A percentile compares a stretch with the other conserved stretches of the same genome.
phyloP scores from a whole-genome alignment of 2,329 filamentous ascomycete species.

The Domatiomyces globalis region DNA sequence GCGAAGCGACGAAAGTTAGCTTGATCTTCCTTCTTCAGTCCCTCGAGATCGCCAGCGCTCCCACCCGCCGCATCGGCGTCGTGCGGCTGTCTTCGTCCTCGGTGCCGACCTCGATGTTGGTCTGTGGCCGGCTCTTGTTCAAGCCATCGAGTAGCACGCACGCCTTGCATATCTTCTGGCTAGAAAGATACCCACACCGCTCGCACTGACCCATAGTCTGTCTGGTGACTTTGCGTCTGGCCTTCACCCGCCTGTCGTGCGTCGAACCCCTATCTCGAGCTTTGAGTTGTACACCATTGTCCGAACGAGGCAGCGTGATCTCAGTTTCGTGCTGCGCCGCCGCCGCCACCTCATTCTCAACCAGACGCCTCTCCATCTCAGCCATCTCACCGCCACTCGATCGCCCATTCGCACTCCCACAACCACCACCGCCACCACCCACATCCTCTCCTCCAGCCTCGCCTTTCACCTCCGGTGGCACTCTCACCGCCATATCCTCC shows the following conservation, averaged over 20 bases:
- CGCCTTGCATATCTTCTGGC: conserved; percentile 84
- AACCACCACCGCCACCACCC: conserved; percentile 46
- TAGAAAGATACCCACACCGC: conserved; percentile 88
- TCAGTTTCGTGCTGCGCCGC: conserved; percentile 47
- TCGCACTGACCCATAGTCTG: conserved; percentile 72
- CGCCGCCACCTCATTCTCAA: conserved; percentile 47
- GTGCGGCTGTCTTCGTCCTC: conserved; percentile 39
- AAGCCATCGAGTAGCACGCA: conserved; percentile 78
- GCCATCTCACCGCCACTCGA: conserved; percentile 64
- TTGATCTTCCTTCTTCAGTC: conserved; percentile 17
- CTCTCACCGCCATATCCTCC: conserved; percentile 88
- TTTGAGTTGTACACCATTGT: conserved; percentile 5
- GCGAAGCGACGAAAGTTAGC: conserved; percentile 6
- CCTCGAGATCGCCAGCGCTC: conserved; percentile 30
- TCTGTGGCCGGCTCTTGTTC: conserved; percentile 54
- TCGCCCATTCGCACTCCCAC: conserved; percentile 55
- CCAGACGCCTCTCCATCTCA: conserved; percentile 61
- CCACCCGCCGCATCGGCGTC: conserved; percentile 38
- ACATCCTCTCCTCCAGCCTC: conserved; percentile 20
- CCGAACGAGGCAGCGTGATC: conserved; percentile 32
- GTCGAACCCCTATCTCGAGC: conserved; percentile 16
- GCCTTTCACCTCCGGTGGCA: conserved; percentile 45
- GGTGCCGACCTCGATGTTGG: conserved; percentile 30
- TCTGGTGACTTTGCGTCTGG: conserved; percentile 32
- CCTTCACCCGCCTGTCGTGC: conserved; percentile 17